Evolutionary conservation across 306 rosid species (phyloP).

Genomic region (Hippophae tibetana): DNA sequence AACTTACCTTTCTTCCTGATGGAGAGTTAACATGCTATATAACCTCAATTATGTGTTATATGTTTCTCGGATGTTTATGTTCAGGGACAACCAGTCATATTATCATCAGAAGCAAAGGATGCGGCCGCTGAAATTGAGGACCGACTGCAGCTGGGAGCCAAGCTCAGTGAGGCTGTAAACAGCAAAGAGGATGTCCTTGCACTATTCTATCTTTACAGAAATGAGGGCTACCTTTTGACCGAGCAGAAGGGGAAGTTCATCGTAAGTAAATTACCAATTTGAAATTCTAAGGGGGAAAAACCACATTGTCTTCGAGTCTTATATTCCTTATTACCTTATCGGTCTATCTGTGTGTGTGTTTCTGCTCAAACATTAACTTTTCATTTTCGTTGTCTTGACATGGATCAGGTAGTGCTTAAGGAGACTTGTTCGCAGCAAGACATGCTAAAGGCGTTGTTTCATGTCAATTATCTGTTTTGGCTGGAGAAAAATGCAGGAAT

Average conservation of each 20-base stretch:
- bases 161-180: constrained; percentile 64
- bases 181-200: constrained; percentile 61
- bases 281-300: too few relatives aligned
- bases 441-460: constrained; percentile 89
- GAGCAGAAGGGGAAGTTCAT: constrained; percentile 66
- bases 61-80: constrained; percentile 6
- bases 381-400: background rate
- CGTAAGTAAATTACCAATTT: constrained; percentile 40
- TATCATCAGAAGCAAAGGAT: constrained; percentile 71
- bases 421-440: constrained; percentile 65
- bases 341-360: background rate
- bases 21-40: constrained; percentile 1
- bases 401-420: constrained; percentile 72
- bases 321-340: background rate
- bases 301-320: too few relatives aligned
- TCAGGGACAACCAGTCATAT: constrained; percentile 38
- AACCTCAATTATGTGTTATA: constrained; percentile 14
- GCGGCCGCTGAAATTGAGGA: constrained; percentile 69
- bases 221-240: constrained; percentile 75
- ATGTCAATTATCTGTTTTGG: constrained; percentile 78
- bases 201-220: constrained; percentile 50
- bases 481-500: constrained; percentile 75
- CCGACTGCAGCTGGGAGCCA: constrained; percentile 77
- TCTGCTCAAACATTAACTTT: background rate
- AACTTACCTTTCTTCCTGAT: constrained; percentile 10